phyloP scores from a whole-genome alignment of 768 basidiomycete genomes.

The Podaxis sp. region DNA sequence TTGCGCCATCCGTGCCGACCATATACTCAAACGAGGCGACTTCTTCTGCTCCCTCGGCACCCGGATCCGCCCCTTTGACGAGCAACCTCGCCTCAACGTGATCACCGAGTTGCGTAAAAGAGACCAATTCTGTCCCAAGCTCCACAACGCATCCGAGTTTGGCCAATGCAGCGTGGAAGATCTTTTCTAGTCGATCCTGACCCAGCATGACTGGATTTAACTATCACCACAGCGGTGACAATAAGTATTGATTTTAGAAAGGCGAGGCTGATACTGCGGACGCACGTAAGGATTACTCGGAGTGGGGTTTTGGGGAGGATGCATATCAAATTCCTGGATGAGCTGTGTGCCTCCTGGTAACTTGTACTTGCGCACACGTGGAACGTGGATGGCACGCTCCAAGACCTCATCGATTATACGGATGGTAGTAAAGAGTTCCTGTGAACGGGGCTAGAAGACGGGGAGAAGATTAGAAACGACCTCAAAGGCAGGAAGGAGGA shows the following conservation, averaged over 20 bases:
- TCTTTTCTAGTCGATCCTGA: conserved; percentile 35
- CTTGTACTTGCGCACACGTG: conserved; percentile 31
- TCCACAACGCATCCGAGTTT: conserved; percentile 36
- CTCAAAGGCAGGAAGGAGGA: not conserved
- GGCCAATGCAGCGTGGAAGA: conserved; percentile 33
- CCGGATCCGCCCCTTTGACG: conserved; percentile 22
- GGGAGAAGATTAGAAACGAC: not conserved
- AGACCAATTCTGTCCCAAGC: conserved; percentile 42
- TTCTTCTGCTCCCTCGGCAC: conserved; percentile 25
- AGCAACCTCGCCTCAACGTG: conserved; percentile 35
- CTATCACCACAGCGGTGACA: conserved; percentile 17
- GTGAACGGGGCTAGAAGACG: conserved; percentile 36
- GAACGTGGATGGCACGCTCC: conserved; percentile 24
- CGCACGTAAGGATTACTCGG: conserved; percentile 34
- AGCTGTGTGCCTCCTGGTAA: conserved; percentile 26
- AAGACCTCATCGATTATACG: conserved; percentile 36
- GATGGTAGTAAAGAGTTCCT: conserved; percentile 42
- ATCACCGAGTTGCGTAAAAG: conserved; percentile 36
- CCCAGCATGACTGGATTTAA: conserved; percentile 32
- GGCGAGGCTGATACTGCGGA: not conserved
- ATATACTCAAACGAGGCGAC: conserved; percentile 32
- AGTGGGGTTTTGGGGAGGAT: conserved; percentile 25
- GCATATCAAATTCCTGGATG: conserved; percentile 31
- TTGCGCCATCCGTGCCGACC: conserved; percentile 44
- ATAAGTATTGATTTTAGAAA: not conserved